phyloP scores from a whole-genome alignment of 2,329 filamentous ascomycete genomes.

The Daldinia sp. region DNA sequence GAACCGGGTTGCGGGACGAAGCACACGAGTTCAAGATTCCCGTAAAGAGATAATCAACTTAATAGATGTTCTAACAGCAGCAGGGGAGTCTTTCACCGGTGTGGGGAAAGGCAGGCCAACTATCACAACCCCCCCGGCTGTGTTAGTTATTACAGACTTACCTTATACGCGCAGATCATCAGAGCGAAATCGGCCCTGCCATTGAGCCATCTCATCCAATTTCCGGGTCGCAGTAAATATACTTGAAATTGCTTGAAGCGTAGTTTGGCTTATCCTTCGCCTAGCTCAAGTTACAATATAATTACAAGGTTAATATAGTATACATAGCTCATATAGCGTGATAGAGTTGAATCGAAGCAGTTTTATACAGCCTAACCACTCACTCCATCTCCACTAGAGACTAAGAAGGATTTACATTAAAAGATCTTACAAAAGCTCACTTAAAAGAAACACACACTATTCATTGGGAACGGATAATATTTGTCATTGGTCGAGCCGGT shows the following conservation, averaged over 20 bases:
- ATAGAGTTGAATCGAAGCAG: background rate
- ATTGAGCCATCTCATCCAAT: background rate
- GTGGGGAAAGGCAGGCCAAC: constrained; percentile 11
- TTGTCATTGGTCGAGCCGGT: constrained; percentile 34
- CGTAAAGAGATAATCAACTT: constrained; percentile 2
- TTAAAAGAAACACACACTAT: background rate
- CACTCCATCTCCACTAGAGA: background rate
- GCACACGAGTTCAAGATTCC: constrained; percentile 2
- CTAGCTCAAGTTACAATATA: background rate
- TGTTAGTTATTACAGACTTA: background rate
- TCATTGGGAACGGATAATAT: constrained; percentile 21
- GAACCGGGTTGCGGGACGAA: constrained; percentile 19
- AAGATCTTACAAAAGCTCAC: background rate
- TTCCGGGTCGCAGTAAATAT: background rate
- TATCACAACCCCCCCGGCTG: background rate
- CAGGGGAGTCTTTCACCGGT: constrained; percentile 14
- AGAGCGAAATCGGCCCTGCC: background rate
- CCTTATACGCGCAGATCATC: constrained; percentile 11
- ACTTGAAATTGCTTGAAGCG: background rate
- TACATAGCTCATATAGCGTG: background rate
- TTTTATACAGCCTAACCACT: background rate
- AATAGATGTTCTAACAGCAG: background rate
- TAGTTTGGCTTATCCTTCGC: background rate
- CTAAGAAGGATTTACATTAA: background rate
- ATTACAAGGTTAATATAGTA: background rate